A percentile compares a stretch with the other conserved stretches of the same genome.
Conservation (phyloP, 495 filamentous ascomycete genomes). For the Penicillium canariense region DNA sequence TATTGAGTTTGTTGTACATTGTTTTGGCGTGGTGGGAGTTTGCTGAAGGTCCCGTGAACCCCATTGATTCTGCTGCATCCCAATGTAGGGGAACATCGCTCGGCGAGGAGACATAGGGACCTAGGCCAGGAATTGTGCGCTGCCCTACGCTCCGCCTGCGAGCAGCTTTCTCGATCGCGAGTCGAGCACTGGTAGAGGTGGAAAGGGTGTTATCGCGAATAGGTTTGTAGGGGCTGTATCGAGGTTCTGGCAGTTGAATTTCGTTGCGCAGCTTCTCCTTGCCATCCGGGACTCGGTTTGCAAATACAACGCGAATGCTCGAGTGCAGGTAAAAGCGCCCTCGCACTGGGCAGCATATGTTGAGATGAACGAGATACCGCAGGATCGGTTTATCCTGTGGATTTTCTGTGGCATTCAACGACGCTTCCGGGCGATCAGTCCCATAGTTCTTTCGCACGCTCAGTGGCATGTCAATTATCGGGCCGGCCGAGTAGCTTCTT, state of each 20-base stretch:
- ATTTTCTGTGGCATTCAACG: conserved; percentile 40
- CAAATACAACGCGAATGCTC: conserved; percentile 91
- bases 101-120: conserved; percentile 11
- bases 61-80: conserved; percentile 29
- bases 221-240: conserved; percentile 82
- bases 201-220: conserved; percentile 40
- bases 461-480: conserved; percentile 70
- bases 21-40: conserved; percentile 17
- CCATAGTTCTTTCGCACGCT: conserved; percentile 49
- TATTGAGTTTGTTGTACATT: conserved; percentile 64
- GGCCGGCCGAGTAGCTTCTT: conserved; percentile 86
- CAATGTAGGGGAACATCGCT: conserved; percentile 18
- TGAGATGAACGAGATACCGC: conserved; percentile 89
- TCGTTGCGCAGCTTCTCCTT: conserved; percentile 93
- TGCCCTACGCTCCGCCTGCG: conserved; percentile 57
- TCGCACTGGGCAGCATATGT: conserved; percentile 83
- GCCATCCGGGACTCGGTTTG: conserved; percentile 94
- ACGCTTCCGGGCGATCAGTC: conserved; percentile 42
- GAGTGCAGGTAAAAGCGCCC: conserved; percentile 91
- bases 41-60: conserved; percentile 4
- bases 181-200: conserved; percentile 14
- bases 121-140: conserved; percentile 32
- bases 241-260: conserved; percentile 82
- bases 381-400: conserved; percentile 72
- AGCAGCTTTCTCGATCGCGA: conserved; percentile 54